These are phyloP conservation scores for Paradendryphiella salina DNA, from an alignment of 2,329 filamentous ascomycete genomes.

Conservation along the genomic window DNA sequence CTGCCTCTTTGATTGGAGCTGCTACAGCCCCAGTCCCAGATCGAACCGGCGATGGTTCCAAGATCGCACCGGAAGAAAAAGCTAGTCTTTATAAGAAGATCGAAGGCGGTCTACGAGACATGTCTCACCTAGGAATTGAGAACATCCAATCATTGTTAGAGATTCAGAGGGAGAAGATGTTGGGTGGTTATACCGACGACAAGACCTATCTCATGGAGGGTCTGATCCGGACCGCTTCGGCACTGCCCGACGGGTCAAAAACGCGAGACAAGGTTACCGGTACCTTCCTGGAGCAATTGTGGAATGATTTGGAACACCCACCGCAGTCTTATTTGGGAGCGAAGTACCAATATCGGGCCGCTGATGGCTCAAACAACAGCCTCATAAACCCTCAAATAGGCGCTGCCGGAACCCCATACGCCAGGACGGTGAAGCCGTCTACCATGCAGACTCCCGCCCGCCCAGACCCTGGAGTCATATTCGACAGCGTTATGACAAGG, in stretches of 20 bases:
- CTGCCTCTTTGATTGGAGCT: conserved; percentile 36
- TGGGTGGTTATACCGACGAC: conserved; percentile 62
- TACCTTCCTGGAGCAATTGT: conserved; percentile 52
- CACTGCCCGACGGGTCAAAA: conserved; percentile 48
- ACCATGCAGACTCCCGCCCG: conserved; percentile 62
- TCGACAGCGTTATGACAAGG: conserved; percentile 68
- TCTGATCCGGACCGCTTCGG: conserved; percentile 55
- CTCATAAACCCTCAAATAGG: conserved; percentile 66
- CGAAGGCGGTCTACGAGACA: conserved; percentile 36
- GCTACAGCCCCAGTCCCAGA: conserved; percentile 37
- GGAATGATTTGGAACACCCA: conserved; percentile 55
- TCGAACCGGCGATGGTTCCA: conserved; percentile 52
- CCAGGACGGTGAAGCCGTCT: conserved; percentile 64
- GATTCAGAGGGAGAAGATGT: conserved; percentile 43
- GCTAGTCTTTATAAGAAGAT: conserved; percentile 41
- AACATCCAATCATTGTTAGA: conserved; percentile 47
- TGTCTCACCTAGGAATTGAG: conserved; percentile 39
- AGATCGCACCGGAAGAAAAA: conserved; percentile 41
- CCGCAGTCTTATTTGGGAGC: conserved; percentile 51
- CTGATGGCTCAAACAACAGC: conserved; percentile 60
- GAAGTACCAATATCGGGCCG: conserved; percentile 53
- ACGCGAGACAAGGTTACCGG: conserved; percentile 49
- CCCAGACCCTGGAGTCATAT: conserved; percentile 68
- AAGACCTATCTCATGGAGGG: conserved; percentile 65
- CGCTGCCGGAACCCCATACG: conserved; percentile 67